These are phyloP conservation scores for Backusella mclennaniae DNA, from an alignment of 192 early-diverging fungal genomes.

Conservation along the genomic window DNA sequence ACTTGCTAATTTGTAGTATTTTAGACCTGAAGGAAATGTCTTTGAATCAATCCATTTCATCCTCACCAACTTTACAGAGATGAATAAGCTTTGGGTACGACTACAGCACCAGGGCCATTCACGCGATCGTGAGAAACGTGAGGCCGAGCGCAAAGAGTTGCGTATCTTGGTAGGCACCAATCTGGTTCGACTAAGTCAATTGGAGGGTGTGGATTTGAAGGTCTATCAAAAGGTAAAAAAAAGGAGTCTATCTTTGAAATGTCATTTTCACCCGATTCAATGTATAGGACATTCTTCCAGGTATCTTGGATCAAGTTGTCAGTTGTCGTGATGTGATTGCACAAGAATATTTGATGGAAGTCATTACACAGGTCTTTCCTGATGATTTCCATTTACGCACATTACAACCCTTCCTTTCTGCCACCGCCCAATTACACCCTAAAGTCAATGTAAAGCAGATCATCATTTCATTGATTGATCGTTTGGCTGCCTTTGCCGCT, in stretches of 20 bases:
- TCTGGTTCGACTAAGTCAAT: slow-evolving; percentile 90
- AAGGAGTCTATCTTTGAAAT: background rate
- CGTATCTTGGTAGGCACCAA: slow-evolving; percentile 95
- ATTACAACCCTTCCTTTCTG: slow-evolving; percentile 84
- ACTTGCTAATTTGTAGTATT: background rate
- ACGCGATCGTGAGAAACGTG: slow-evolving; percentile 91
- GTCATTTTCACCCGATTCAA: too few relatives aligned
- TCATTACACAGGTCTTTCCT: slow-evolving; percentile 96
- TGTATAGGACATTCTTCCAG: slow-evolving; percentile 78
- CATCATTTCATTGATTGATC: slow-evolving; percentile 93
- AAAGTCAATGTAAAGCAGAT: slow-evolving; percentile 97
- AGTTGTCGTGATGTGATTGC: slow-evolving; percentile 98
- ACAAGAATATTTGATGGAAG: slow-evolving; percentile 99
- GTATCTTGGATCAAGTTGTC: slow-evolving; percentile 93
- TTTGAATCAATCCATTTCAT: slow-evolving; percentile 95
- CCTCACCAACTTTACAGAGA: slow-evolving; percentile 97
- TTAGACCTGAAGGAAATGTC: slow-evolving; percentile 79
- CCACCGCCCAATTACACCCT: slow-evolving; percentile 86
- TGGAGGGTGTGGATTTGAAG: slow-evolving; percentile 82
- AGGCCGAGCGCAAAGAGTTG: slow-evolving; percentile 94
- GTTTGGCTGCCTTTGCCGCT: slow-evolving; percentile 89
- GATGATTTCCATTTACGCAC: slow-evolving; percentile 97
- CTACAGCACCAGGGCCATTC: slow-evolving; percentile 96
- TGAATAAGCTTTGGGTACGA: slow-evolving; percentile 99
- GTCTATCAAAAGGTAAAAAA: slow-evolving; percentile 70